These are phyloP conservation scores for Hawksworthiomyces lignivorus DNA, from an alignment of 2,329 filamentous ascomycete species.

Conservation along the genomic window DNA sequence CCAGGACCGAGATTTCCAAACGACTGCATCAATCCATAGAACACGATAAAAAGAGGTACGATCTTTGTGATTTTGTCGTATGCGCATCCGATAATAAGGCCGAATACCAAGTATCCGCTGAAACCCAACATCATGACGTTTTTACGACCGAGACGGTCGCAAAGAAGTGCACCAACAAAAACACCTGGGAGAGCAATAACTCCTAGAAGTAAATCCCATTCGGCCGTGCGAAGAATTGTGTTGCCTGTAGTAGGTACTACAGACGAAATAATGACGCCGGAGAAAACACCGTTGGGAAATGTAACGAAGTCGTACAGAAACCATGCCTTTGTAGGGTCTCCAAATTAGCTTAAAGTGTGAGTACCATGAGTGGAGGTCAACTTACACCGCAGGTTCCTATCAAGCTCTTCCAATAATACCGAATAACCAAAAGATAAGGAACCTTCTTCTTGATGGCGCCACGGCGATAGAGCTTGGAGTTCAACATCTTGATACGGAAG, in stretches of 20 bases:
- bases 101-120: slow-evolving; percentile 19
- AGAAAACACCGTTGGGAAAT: slow-evolving; percentile 49
- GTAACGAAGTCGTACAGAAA: slow-evolving; percentile 49
- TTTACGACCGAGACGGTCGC: slow-evolving; percentile 18
- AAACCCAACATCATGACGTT: slow-evolving; percentile 19
- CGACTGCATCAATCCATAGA: slow-evolving; percentile 43
- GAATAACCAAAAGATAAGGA: slow-evolving; percentile 39
- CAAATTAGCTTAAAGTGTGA: too few relatives aligned
- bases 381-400: slow-evolving; percentile 37
- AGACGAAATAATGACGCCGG: slow-evolving; percentile 39
- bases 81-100: slow-evolving; percentile 15
- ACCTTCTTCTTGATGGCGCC: slow-evolving; percentile 34
- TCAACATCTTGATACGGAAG: slow-evolving; percentile 44
- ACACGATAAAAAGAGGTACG: slow-evolving; percentile 41
- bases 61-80: slow-evolving; percentile 37
- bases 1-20: slow-evolving; percentile 40
- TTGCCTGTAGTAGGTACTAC: slow-evolving; percentile 14
- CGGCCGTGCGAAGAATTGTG: slow-evolving; percentile 17
- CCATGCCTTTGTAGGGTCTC: slow-evolving; percentile 29
- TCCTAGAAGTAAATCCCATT: slow-evolving; percentile 21
- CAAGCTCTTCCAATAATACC: slow-evolving; percentile 40
- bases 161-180: slow-evolving; percentile 10
- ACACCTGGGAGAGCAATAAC: slow-evolving; percentile 19
- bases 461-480: slow-evolving; percentile 41
- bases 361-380: background rate